A percentile compares a stretch with the other conserved stretches of the same genome.
Conservation (phyloP, 2,329 filamentous ascomycete species). For the Venturia effusa region DNA sequence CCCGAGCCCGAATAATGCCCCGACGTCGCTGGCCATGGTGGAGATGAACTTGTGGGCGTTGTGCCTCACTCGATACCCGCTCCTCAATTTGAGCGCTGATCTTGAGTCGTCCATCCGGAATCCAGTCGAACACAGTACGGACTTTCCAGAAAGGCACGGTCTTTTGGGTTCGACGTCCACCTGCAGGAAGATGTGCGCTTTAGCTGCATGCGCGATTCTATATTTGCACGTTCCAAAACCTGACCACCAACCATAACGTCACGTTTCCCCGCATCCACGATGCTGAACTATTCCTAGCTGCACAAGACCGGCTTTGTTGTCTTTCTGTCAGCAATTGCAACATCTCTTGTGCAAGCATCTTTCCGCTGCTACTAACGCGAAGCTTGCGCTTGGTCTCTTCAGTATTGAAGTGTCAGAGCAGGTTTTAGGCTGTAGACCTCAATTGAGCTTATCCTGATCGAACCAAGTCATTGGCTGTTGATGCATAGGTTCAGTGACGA, state of each 20-base stretch:
- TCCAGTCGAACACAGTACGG: not conserved
- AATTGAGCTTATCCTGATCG: too few species aligned
- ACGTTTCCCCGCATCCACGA: not conserved
- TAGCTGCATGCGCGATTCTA: not conserved
- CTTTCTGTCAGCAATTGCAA: not conserved
- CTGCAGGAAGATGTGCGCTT: not conserved
- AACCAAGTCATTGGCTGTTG: not conserved
- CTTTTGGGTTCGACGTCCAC: not conserved
- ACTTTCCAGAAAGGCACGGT: not conserved
- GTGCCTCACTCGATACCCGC: not conserved
- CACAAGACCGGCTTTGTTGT: not conserved
- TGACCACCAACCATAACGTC: not conserved
- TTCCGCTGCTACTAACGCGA: not conserved
- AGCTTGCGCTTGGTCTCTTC: not conserved
- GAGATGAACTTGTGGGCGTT: not conserved
- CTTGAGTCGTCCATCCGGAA: not conserved
- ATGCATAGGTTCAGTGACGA: not conserved
- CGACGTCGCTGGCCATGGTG: not conserved
- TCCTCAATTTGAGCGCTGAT: too few species aligned
- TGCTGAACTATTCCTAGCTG: not conserved
- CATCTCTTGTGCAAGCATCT: not conserved
- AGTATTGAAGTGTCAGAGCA: not conserved
- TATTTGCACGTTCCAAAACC: not conserved
- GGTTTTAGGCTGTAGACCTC: too few species aligned
- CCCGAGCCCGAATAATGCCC: not conserved